Percentiles rank a stretch among this genome's conserved stretches.
Conservation (phyloP, 1,284 basidiomycete species). For the Ceratobasidium sp. region DNA sequence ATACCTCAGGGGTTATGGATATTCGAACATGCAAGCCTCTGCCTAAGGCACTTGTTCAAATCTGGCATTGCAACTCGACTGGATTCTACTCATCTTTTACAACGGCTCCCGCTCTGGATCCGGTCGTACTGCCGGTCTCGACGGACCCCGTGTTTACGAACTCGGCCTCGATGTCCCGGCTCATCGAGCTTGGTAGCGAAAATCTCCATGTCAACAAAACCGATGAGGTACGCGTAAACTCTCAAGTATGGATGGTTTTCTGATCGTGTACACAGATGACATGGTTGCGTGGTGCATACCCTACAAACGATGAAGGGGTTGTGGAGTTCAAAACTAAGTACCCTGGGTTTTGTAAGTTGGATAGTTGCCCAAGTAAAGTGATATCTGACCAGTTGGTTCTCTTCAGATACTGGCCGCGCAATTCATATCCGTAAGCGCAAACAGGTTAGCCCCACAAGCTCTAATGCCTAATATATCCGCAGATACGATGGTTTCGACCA, state of each 20-base stretch:
- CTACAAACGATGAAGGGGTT: slow-evolving; percentile 74
- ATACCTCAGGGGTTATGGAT: too few species aligned
- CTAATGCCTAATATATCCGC: neutral
- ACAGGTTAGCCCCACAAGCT: neutral
- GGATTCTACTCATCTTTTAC: too few species aligned
- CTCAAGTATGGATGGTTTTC: neutral
- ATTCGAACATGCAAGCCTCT: too few species aligned
- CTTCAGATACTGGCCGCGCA: slow-evolving; percentile 56
- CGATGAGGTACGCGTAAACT: too few species aligned
- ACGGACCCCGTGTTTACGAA: too few species aligned
- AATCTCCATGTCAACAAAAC: neutral
- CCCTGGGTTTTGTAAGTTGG: slow-evolving; percentile 64
- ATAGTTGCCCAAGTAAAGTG: slow-evolving; percentile 51
- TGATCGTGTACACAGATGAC: slow-evolving; percentile 52
- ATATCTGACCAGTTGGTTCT: slow-evolving; percentile 57
- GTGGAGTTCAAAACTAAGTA: slow-evolving; percentile 77
- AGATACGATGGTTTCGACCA: slow-evolving; percentile 53
- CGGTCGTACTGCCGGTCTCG: too few species aligned
- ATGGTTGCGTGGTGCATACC: slow-evolving; percentile 75
- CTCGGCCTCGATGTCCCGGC: too few species aligned
- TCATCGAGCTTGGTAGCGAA: too few species aligned
- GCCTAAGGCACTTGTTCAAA: too few species aligned
- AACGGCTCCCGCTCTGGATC: too few species aligned
- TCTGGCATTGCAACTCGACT: too few species aligned
- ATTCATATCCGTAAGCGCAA: neutral